phyloP scores from a whole-genome alignment of 2,329 filamentous ascomycete genomes.

The Canariomyces notabilis region DNA sequence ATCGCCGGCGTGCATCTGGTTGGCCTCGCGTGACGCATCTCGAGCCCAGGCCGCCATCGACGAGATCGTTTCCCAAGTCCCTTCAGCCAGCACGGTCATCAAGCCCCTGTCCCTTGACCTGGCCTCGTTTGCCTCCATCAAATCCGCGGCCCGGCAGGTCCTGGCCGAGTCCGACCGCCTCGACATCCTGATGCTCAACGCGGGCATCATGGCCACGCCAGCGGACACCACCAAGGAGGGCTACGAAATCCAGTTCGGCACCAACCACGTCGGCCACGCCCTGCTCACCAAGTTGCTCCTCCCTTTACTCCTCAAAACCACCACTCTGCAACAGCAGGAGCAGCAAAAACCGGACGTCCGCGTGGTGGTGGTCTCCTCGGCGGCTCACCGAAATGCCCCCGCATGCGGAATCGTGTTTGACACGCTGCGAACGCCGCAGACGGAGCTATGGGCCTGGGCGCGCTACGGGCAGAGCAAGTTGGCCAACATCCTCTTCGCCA shows the following conservation, averaged over 20 bases:
- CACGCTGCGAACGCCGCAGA: constrained; percentile 3
- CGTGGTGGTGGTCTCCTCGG: constrained; percentile 24
- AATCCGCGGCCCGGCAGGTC: constrained; percentile 36
- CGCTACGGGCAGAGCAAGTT: constrained; percentile 35
- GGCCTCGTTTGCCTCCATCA: constrained; percentile 38
- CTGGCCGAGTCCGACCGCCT: constrained; percentile 29
- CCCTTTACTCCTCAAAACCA: constrained; percentile 25
- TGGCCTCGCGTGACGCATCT: constrained; percentile 34
- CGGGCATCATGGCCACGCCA: constrained; percentile 39
- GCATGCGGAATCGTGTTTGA: constrained; percentile 15
- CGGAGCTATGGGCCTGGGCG: constrained; percentile 7
- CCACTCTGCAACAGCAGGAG: not conserved
- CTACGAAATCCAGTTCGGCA: constrained; percentile 44
- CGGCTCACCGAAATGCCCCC: constrained; percentile 8
- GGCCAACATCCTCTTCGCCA: constrained; percentile 31
- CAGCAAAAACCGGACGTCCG: constrained; percentile 20
- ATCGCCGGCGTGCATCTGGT: constrained; percentile 28
- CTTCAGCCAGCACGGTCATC: constrained; percentile 24
- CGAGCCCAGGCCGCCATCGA: constrained; percentile 33
- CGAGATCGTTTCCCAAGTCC: constrained; percentile 30
- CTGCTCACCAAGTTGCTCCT: constrained; percentile 36
- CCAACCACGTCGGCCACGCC: constrained; percentile 44
- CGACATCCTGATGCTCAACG: constrained; percentile 44
- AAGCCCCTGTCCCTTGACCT: constrained; percentile 39
- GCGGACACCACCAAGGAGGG: constrained; percentile 36